A percentile compares a stretch with the other conserved stretches of the same genome.
phyloP scores from a whole-genome alignment of 768 basidiomycete species.

The Boletus vinaceobasis region DNA sequence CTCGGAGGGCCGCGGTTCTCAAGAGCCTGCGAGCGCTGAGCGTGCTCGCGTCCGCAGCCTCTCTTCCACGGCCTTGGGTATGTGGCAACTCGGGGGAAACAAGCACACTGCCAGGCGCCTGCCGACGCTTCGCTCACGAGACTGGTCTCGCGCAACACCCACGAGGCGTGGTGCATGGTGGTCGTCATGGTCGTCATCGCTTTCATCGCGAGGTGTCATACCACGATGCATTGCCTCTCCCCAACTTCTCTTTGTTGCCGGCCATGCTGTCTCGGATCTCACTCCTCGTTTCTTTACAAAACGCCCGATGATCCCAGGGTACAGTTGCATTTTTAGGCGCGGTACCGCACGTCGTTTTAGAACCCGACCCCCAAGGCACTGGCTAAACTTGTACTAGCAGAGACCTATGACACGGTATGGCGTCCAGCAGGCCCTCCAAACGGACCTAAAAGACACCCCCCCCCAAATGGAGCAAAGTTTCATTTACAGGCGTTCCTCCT shows the following conservation, averaged over 20 bases:
- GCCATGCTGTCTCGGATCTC: not conserved
- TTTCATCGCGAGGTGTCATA: not conserved
- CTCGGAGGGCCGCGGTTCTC: slow-evolving; percentile 11
- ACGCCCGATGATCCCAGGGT: not conserved
- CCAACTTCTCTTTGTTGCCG: not conserved
- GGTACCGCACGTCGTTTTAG: slow-evolving; percentile 11
- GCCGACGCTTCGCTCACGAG: not conserved
- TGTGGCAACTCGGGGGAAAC: not conserved
- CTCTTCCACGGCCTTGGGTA: not conserved
- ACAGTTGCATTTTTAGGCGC: slow-evolving; percentile 9
- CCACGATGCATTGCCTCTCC: not conserved
- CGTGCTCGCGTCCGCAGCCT: not conserved
- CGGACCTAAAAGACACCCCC: not conserved
- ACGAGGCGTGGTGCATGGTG: too few species aligned
- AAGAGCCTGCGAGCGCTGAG: slow-evolving; percentile 1
- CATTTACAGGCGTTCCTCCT: not conserved
- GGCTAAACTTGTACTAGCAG: slow-evolving; percentile 11
- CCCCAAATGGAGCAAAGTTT: slow-evolving; percentile 22
- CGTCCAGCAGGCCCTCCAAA: not conserved
- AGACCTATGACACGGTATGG: not conserved
- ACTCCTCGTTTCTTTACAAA: not conserved
- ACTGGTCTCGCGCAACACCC: not conserved
- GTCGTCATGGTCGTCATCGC: not conserved
- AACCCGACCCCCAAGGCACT: not conserved
- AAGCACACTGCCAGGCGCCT: too few species aligned